Percentiles rank a stretch among this genome's conserved stretches.
These are phyloP conservation scores for Talaromyces sp. DNA, from an alignment of 2,329 filamentous ascomycete species.

Conservation along the genomic window DNA sequence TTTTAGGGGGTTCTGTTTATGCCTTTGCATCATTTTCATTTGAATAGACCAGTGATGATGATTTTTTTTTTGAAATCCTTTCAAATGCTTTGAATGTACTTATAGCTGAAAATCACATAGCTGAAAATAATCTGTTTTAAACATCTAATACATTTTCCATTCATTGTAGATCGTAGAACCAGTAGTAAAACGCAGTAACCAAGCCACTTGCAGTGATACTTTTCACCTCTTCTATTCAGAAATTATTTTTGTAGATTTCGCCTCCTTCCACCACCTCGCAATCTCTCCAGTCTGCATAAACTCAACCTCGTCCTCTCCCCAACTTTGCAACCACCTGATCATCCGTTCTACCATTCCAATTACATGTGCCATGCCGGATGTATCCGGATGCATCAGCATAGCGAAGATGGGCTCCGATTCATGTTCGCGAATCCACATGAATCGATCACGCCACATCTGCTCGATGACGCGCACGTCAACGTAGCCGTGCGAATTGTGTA, in stretches of 20 bases:
- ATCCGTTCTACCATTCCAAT: slow-evolving; percentile 54
- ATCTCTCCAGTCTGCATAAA: slow-evolving; percentile 27
- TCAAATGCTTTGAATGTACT: not conserved
- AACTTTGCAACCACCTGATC: slow-evolving; percentile 46
- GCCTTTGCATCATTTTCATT: not conserved
- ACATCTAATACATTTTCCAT: too few relatives aligned
- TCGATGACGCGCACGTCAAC: slow-evolving; percentile 54
- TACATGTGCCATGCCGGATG: slow-evolving; percentile 57
- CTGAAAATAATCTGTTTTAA: not conserved
- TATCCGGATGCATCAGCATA: slow-evolving; percentile 54
- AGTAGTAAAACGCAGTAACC: not conserved
- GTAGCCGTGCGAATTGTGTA: slow-evolving; percentile 52
- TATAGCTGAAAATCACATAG: not conserved
- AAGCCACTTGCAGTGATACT: not conserved
- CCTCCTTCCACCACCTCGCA: slow-evolving; percentile 24
- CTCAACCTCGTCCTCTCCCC: slow-evolving; percentile 24
- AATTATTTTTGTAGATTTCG: slow-evolving; percentile 6
- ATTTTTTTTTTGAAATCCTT: not conserved
- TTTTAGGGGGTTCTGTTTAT: not conserved
- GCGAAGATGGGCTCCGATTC: slow-evolving; percentile 42
- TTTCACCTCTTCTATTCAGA: not conserved
- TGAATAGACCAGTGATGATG: not conserved
- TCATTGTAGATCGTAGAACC: not conserved
- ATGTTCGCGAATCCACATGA: slow-evolving; percentile 49
- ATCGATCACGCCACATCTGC: slow-evolving; percentile 57